Base-by-base conservation (phyloP, 495 filamentous ascomycete species). In the Terfezia boudieri region DNA sequence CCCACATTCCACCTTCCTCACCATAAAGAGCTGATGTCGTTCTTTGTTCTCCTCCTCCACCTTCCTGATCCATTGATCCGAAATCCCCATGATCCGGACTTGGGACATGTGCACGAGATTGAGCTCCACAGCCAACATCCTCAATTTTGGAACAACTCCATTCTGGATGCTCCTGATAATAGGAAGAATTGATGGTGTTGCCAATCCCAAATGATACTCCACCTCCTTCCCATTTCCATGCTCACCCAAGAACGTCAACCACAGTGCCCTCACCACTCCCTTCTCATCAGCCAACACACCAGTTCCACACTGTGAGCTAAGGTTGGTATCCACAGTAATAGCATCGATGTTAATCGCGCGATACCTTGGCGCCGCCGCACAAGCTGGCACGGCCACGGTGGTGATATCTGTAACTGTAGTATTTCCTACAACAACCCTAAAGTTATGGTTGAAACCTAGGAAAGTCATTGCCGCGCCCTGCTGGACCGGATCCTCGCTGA, bases 371-470 rank as follows among this genome's bases (percentile, higher is more conserved):
- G 90, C 86, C 10, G 83, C 76, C 2, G 83, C 79, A 61, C 92
- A 94, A 7, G 90, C 86, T 0, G 90, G 90, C 55, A 99, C 95
- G 2, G 90, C 85, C 5, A 99, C 90, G 35, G 90, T 90, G 6
- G 89, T 95, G 64, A 96, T 93, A 67, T 99, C 90, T 9, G 92
- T 96, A 35, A 99, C 86, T 0, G 84, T 83, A 0, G 90, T 96
- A 59, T 94, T 86, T 6, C 88, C 84, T 56, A 96, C 84, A 11
- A 94, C 87, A 22, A 94, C 86, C 36, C 90, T 77, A 55, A 86
- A 77, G 58, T 95, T 96, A 58, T 93, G 82, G 62, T 99, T 99
- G 73, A 92, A 94, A 20, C 90, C 90, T 49, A 99, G 82, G 65
- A 99, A 96, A 53, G 90, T 86, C 0, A 87, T 94, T 46, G 87